Percentiles rank a stretch among this genome's conserved stretches.
Evolutionary conservation across 768 basidiomycete species (phyloP).

Genomic region (Boletus sp.): DNA sequence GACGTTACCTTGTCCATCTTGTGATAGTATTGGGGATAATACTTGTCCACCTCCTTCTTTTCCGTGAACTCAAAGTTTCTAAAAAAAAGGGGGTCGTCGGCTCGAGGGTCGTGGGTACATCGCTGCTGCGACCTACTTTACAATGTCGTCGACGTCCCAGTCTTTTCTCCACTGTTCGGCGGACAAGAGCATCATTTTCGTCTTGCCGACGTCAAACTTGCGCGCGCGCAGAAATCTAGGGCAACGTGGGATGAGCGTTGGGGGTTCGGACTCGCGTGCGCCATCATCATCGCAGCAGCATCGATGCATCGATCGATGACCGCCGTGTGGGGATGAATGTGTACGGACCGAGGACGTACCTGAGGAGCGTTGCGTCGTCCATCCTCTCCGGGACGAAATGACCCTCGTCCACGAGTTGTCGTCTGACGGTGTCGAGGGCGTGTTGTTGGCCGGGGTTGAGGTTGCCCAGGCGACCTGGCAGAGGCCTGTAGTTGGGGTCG

Average conservation of each 20-base stretch:
- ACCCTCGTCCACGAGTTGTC: slow-evolving; percentile 59
- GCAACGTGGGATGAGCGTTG: neutral
- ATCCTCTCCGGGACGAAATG: slow-evolving; percentile 61
- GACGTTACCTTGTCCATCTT: slow-evolving; percentile 81
- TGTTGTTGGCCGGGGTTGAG: slow-evolving; percentile 60
- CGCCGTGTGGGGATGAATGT: neutral
- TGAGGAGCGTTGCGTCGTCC: slow-evolving; percentile 68
- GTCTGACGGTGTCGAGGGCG: slow-evolving; percentile 66
- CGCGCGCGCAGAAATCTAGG: slow-evolving; percentile 86
- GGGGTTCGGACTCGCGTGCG: neutral
- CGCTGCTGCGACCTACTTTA: slow-evolving; percentile 46
- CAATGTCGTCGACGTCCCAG: slow-evolving; percentile 75
- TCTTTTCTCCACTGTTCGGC: slow-evolving; percentile 90
- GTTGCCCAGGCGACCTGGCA: slow-evolving; percentile 79
- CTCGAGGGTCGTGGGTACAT: neutral
- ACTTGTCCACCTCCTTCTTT: slow-evolving; percentile 79
- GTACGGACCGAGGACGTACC: slow-evolving; percentile 38
- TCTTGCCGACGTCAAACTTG: slow-evolving; percentile 81
- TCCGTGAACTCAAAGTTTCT: slow-evolving; percentile 89
- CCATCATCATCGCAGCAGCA: slow-evolving; percentile 1
- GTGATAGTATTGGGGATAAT: slow-evolving; percentile 96
- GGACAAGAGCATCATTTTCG: slow-evolving; percentile 80
- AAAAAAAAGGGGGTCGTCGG: neutral
- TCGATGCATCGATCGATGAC: slow-evolving; percentile 15
- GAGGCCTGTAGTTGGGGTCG: slow-evolving; percentile 62